A percentile compares a stretch with the other conserved stretches of the same genome.
phyloP scores from a whole-genome alignment of 2,329 filamentous ascomycete genomes.

The Lanzia echinophila region DNA sequence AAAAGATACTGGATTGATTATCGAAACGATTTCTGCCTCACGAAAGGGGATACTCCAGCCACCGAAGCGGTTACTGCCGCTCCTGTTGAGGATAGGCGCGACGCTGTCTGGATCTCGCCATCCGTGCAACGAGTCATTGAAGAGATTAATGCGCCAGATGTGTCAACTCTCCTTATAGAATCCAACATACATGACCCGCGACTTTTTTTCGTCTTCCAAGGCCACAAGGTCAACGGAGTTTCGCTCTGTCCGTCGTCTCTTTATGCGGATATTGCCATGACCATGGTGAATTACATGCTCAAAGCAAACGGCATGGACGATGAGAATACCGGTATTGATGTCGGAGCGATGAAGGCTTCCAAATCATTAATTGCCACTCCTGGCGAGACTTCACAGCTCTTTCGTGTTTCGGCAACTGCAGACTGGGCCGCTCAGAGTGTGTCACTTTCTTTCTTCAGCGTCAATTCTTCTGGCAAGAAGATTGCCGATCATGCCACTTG shows the following conservation, averaged over 20 bases:
- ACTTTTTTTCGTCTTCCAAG: not conserved
- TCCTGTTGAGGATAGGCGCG: not conserved
- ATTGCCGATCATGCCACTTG: not conserved
- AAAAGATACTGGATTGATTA: constrained; percentile 61
- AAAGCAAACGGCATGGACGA: constrained; percentile 28
- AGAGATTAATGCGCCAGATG: not conserved
- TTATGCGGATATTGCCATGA: not conserved
- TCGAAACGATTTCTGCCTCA: constrained; percentile 48
- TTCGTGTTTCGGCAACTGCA: not conserved
- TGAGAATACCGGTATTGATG: constrained; percentile 45
- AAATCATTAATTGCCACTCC: not conserved
- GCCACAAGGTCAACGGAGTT: not conserved
- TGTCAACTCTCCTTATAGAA: not conserved
- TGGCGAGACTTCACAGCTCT: not conserved
- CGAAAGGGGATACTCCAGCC: constrained; percentile 35
- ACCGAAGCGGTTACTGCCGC: not conserved
- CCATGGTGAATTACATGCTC: constrained; percentile 45
- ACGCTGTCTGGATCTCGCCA: not conserved
- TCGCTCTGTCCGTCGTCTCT: not conserved
- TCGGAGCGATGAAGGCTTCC: constrained; percentile 56
- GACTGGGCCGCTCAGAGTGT: not conserved
- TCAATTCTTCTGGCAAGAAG: not conserved
- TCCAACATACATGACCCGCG: not conserved
- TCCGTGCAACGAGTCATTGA: not conserved
- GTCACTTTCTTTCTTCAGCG: not conserved